These are phyloP conservation scores for Diutina ranongensis DNA, from an alignment of 1,139 yeast species.

Conservation along the genomic window DNA sequence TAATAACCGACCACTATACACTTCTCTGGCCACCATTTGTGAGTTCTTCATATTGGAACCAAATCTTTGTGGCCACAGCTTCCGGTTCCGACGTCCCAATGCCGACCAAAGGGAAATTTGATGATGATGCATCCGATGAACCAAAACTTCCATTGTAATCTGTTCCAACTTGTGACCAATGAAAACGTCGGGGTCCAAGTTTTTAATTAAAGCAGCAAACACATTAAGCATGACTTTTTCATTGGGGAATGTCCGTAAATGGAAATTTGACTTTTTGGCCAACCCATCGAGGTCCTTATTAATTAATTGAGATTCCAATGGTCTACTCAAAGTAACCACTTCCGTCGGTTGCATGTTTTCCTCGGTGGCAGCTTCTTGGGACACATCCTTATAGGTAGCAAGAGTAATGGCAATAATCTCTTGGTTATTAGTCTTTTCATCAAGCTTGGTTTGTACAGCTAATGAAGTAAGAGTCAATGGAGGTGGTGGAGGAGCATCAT, in stretches of 20 bases:
- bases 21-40: slow-evolving; percentile 29
- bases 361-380: slow-evolving; percentile 63
- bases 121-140: slow-evolving; percentile 71
- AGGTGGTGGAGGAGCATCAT: slow-evolving; percentile 39
- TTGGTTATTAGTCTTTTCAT: slow-evolving; percentile 60
- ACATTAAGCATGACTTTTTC: slow-evolving; percentile 68
- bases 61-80: slow-evolving; percentile 46
- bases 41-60: neutral
- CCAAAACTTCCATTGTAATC: slow-evolving; percentile 65
- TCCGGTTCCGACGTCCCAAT: slow-evolving; percentile 72
- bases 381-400: slow-evolving; percentile 53
- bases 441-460: slow-evolving; percentile 72
- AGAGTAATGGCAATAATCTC: slow-evolving; percentile 79
- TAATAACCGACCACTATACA: slow-evolving; percentile 75
- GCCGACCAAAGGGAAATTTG: slow-evolving; percentile 69
- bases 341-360: slow-evolving; percentile 45
- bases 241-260: slow-evolving; percentile 48
- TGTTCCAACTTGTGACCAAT: slow-evolving; percentile 81
- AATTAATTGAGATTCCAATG: slow-evolving; percentile 38
- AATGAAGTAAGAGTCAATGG: slow-evolving; percentile 59
- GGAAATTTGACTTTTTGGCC: slow-evolving; percentile 25
- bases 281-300: neutral
- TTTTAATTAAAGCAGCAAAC: slow-evolving; percentile 60
- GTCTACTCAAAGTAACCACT: slow-evolving; percentile 62
- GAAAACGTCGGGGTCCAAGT: slow-evolving; percentile 80